phyloP scores from a whole-genome alignment of 176 grass and related monocot species.

The Thinopyrum elongatum region DNA sequence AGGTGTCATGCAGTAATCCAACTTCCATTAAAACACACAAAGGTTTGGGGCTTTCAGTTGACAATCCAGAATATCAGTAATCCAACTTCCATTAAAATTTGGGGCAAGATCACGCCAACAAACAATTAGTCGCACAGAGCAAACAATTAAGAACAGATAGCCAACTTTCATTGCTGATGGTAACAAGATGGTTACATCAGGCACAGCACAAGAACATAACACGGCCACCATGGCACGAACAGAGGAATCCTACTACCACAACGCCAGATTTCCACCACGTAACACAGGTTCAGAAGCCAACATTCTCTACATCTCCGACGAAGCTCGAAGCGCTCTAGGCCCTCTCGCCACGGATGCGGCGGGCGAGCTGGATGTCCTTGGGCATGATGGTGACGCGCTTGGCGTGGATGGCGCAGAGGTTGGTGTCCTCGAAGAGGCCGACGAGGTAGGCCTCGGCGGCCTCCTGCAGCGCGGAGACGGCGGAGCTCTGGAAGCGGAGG shows the following conservation, averaged over 20 bases:
- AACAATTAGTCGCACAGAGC: background rate
- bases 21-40: too few species aligned
- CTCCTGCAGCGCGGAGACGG: constrained; percentile 68
- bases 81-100: too few species aligned
- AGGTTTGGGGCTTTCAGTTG: background rate
- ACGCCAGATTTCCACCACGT: background rate
- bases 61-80: background rate
- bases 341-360: constrained; percentile 67
- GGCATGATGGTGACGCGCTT: constrained; percentile 83
- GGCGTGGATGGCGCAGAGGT: constrained; percentile 76
- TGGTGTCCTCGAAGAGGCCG: constrained; percentile 73
- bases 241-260: background rate
- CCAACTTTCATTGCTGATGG: background rate
- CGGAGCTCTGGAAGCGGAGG: constrained; percentile 77
- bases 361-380: constrained; percentile 72
- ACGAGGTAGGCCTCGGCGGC: constrained; percentile 72
- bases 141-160: background rate
- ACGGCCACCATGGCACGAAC: too few species aligned
- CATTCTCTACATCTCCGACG: background rate
- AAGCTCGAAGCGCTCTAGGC: background rate
- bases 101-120: background rate
- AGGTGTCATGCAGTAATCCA: background rate
- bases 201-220: background rate
- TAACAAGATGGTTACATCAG: constrained; percentile 17
- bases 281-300: background rate